Conservation (phyloP, 352 stramenopile species). For the Albugo laibachii region DNA sequence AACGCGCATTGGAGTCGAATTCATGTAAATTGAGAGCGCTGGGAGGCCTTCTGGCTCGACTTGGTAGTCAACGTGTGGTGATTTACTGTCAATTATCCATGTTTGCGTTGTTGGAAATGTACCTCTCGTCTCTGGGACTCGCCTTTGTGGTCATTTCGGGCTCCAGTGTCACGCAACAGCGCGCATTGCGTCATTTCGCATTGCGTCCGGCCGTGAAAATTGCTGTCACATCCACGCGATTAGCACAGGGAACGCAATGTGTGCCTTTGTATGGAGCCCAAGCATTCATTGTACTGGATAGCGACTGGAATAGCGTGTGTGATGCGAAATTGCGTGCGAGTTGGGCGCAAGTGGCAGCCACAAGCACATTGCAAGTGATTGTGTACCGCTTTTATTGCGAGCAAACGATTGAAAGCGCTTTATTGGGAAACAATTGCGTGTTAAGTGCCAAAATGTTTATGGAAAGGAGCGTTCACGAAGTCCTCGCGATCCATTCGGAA, state of each 20-base stretch:
- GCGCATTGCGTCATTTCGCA: conserved; percentile 55
- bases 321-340: conserved; percentile 64
- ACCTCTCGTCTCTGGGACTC: conserved; percentile 37
- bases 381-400: conserved; percentile 70
- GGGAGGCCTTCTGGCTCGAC: conserved; percentile 23
- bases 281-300: conserved; percentile 60
- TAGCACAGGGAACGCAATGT: conserved; percentile 21
- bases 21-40: conserved; percentile 47
- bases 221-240: conserved; percentile 43
- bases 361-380: conserved; percentile 13
- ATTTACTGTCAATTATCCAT: conserved; percentile 63
- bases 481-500: conserved; percentile 40
- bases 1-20: conserved; percentile 25
- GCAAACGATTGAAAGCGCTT: conserved; percentile 48
- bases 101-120: conserved; percentile 52
- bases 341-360: conserved; percentile 44
- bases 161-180: conserved; percentile 22
- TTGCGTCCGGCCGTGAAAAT: conserved; percentile 31
- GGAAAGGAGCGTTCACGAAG: conserved; percentile 46
- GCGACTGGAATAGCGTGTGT: conserved; percentile 60
- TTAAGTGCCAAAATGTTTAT: conserved; percentile 64
- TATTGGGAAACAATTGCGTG: conserved; percentile 47
- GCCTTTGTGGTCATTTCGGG: conserved; percentile 44
- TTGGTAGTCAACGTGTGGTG: conserved; percentile 51
- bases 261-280: conserved; percentile 51